Evolutionary conservation across 768 basidiomycete species (phyloP).

Genomic region (Rhodosporidiobolus sp.): DNA sequence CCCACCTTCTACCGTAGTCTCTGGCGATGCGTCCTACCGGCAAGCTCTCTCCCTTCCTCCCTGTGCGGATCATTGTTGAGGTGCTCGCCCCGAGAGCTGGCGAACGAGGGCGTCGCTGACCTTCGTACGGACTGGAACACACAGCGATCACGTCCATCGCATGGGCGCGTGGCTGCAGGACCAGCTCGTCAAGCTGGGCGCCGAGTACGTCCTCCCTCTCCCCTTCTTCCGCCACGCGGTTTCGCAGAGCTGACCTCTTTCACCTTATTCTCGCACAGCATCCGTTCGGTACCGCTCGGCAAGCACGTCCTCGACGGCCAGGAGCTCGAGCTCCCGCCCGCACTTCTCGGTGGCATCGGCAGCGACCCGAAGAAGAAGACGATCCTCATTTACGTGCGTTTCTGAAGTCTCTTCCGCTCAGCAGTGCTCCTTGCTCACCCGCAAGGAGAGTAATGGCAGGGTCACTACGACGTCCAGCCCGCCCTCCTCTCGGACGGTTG

Average conservation of each 20-base stretch:
- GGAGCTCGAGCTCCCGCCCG: conserved; percentile 71
- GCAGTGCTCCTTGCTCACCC: background rate
- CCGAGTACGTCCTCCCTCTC: conserved; percentile 21
- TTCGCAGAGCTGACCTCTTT: background rate
- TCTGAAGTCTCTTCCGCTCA: background rate
- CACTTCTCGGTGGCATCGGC: conserved; percentile 75
- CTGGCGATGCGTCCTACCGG: conserved; percentile 65
- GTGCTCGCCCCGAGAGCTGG: background rate
- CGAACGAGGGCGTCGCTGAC: too few relatives aligned
- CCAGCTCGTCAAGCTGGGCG: conserved; percentile 73
- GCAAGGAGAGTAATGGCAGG: background rate
- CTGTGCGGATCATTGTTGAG: background rate
- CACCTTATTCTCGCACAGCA: conserved; percentile 49
- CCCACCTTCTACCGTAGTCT: conserved; percentile 54
- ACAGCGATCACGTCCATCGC: conserved; percentile 33
- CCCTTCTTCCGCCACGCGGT: background rate
- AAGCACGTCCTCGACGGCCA: conserved; percentile 70
- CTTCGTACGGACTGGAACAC: too few relatives aligned
- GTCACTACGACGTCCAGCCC: conserved; percentile 91
- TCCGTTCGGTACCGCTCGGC: conserved; percentile 71
- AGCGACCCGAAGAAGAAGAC: conserved; percentile 87
- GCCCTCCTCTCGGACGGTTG: conserved; percentile 71
- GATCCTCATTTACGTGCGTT: conserved; percentile 69
- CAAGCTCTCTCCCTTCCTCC: conserved; percentile 61
- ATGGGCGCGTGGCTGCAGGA: conserved; percentile 81